A percentile compares a stretch with the other conserved stretches of the same genome.
phyloP scores from a whole-genome alignment of 2,329 filamentous ascomycete species.

The Ceratocystis ficicola region DNA sequence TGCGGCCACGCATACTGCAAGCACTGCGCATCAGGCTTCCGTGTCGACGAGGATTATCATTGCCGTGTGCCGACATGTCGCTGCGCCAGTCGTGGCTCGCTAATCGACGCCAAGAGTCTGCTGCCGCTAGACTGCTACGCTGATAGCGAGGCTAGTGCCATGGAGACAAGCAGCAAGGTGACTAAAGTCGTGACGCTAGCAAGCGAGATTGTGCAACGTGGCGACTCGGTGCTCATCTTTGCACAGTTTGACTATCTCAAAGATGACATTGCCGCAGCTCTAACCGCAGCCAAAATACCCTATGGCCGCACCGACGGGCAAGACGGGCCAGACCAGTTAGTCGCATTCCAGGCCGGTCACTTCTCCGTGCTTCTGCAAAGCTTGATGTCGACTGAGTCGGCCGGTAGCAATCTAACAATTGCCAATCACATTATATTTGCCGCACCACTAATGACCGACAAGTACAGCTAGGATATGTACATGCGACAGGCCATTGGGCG shows the following conservation, averaged over 20 bases:
- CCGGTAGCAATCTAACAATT: slow-evolving; percentile 33
- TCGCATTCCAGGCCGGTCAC: slow-evolving; percentile 18
- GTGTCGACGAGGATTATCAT: slow-evolving; percentile 6
- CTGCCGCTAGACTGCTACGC: slow-evolving; percentile 12
- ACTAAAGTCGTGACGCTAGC: slow-evolving; percentile 24
- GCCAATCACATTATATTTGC: slow-evolving; percentile 36
- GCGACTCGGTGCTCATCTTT: slow-evolving; percentile 31
- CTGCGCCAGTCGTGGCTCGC: slow-evolving; percentile 9
- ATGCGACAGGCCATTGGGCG: slow-evolving; percentile 34
- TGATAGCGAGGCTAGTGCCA: neutral
- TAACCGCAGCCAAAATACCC: neutral
- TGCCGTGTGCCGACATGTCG: slow-evolving; percentile 23
- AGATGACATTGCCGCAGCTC: slow-evolving; percentile 20
- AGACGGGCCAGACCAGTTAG: slow-evolving; percentile 6
- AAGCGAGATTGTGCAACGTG: slow-evolving; percentile 10
- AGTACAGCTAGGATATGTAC: slow-evolving; percentile 29
- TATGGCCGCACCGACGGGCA: slow-evolving; percentile 16
- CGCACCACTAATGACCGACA: slow-evolving; percentile 28
- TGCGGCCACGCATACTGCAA: slow-evolving; percentile 27
- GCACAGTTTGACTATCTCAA: slow-evolving; percentile 29
- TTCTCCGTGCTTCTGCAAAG: slow-evolving; percentile 30
- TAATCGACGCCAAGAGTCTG: slow-evolving; percentile 17
- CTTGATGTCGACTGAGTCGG: slow-evolving; percentile 31
- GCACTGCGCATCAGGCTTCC: slow-evolving; percentile 20
- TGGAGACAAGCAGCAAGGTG: slow-evolving; percentile 23